Conservation (phyloP, 208 protist genomes). For the Herpetomonas samuelpessoai region DNA sequence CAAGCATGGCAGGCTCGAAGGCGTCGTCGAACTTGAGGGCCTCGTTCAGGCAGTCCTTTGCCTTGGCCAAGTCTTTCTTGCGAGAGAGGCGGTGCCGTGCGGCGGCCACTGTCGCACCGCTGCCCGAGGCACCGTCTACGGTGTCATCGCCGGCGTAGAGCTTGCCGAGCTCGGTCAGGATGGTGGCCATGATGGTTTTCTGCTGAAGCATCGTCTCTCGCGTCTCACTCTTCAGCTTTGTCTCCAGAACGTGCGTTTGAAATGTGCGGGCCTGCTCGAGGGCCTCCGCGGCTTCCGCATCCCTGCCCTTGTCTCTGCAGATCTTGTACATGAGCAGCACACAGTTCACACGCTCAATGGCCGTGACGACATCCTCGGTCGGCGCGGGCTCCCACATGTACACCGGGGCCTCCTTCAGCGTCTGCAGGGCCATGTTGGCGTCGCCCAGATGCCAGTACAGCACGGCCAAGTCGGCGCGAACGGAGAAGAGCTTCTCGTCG, state of each 20-base stretch:
- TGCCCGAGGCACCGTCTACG: constrained; percentile 20
- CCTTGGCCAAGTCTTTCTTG: constrained; percentile 36
- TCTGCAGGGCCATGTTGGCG: constrained; percentile 49
- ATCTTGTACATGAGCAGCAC: constrained; percentile 89
- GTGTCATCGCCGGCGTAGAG: constrained; percentile 28
- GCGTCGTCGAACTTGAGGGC: constrained; percentile 86
- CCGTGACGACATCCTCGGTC: constrained; percentile 24
- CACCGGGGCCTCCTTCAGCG: constrained; percentile 53
- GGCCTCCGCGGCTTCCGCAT: constrained; percentile 31
- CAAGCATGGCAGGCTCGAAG: constrained; percentile 69
- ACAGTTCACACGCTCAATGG: constrained; percentile 84
- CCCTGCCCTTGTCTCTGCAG: constrained; percentile 21
- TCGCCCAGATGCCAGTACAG: constrained; percentile 88
- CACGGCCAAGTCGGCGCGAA: constrained; percentile 90
- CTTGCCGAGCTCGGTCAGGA: constrained; percentile 77
- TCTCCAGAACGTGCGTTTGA: constrained; percentile 70
- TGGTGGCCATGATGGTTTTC: constrained; percentile 59
- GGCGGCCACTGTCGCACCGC: no score
- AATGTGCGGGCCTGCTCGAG: constrained; percentile 64
- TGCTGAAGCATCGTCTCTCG: constrained; percentile 83
- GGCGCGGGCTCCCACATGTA: constrained; percentile 9
- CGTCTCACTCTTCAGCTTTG: constrained; percentile 72
- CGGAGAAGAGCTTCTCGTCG: constrained; percentile 61
- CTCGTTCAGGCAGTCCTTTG: constrained; percentile 76
- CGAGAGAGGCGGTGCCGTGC: constrained; percentile 11